Base-by-base conservation (phyloP, 164 flowering plant genomes). In the Hamamelis virginiana region DNA sequence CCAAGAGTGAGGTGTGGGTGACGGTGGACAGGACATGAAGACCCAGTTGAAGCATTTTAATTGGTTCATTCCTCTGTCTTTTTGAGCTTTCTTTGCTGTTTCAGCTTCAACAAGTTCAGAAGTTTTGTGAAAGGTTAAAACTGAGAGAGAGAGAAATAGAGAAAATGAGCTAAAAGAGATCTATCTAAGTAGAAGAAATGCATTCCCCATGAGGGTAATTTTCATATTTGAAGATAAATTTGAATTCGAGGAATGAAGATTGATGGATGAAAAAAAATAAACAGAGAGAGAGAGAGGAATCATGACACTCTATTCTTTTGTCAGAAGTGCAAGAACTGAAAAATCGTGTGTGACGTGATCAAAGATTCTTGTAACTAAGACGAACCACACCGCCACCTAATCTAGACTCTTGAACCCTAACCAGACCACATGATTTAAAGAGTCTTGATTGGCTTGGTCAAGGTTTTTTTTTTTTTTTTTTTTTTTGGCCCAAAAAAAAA, bases 261-360 rank as follows among this genome's bases (percentile, higher is more conserved):
- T 69, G 52, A 59, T 15, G 13, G 57, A 50, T 21, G 57, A 22
- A 61, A 18, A n/a, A 21, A 62, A 70, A 21, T 14, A 50, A 47
- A 67, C 44, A 55, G 46, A 72, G 33, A 25, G 64, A 27, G 38
- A 18, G 57, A 19, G 33, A 15, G 70, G 70, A 69, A 74, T 77
- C 74, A 65, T 68, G 73, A 77, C 70, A 65, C 51, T n/a, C n/a
- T 55, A 69, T 59, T 33, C 71, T 72, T 71, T 66, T 77, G 79
- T 77, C 80, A 81, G 82, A 76, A 61, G 75, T 73, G 65, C 68
- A 67, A 75, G 70, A 72, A 77, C 66, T 62, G 73, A 77, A 73
- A 75, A 78, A 76, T 71, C 76, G 59, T 72, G 76, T 58, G 57
- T 80, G 84, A 82, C 79, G 77, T 80, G 80, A 80, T 69, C 74